Conservation (phyloP, 495 filamentous ascomycete species). For the Neurospora sp. region DNA sequence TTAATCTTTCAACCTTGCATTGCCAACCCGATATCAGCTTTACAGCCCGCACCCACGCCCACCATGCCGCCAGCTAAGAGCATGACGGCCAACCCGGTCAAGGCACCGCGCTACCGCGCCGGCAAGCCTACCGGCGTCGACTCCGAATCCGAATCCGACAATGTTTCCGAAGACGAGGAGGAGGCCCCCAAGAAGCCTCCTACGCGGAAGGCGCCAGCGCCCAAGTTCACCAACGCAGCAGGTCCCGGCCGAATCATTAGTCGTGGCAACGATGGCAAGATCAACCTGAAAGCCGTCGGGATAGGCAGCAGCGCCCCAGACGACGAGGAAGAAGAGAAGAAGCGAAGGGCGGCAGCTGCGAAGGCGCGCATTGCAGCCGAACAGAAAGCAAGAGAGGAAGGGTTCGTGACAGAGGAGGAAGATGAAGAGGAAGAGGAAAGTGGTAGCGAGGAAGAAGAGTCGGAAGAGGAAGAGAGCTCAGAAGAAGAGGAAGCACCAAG, state of each 20-base stretch:
- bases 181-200: conserved; percentile 17
- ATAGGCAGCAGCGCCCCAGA: conserved; percentile 23
- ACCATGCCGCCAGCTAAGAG: conserved; percentile 69
- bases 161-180: conserved; percentile 39
- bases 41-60: background rate
- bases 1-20: background rate
- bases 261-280: conserved; percentile 54
- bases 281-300: conserved; percentile 43
- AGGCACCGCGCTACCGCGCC: conserved; percentile 73
- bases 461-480: conserved; percentile 24
- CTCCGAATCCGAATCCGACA: conserved; percentile 49
- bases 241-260: conserved; percentile 37
- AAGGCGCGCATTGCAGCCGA: conserved; percentile 32
- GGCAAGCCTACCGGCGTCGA: conserved; percentile 71
- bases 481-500: conserved; percentile 60
- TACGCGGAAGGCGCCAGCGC: conserved; percentile 40
- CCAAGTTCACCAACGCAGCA: conserved; percentile 47
- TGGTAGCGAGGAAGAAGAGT: conserved; percentile 37
- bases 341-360: conserved; percentile 31
- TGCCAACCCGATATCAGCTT: background rate
- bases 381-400: conserved; percentile 54
- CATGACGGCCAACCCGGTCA: conserved; percentile 89
- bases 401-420: conserved; percentile 58
- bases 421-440: conserved; percentile 20
- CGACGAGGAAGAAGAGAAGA: conserved; percentile 34